These are phyloP conservation scores for Cutaneotrichosporon cavernicola DNA, from an alignment of 1,284 basidiomycete genomes.

Conservation along the genomic window DNA sequence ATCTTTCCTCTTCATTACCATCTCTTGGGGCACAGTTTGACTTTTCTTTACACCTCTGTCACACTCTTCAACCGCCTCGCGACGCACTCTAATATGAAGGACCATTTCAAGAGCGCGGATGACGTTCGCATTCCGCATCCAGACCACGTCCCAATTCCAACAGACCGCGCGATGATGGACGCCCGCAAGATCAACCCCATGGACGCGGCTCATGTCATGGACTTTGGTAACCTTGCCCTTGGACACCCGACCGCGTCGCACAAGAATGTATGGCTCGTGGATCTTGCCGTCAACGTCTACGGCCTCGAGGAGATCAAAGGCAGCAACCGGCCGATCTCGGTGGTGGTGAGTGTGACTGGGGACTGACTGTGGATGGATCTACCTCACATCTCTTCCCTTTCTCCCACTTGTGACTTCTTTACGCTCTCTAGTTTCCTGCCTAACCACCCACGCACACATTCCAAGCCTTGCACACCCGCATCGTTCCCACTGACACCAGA, in stretches of 20 bases:
- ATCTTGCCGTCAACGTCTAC: constrained; percentile 39
- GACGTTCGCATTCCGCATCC: constrained; percentile 1
- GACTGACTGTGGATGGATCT: no score
- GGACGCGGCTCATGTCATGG: constrained; percentile 23
- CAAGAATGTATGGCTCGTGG: constrained; percentile 29
- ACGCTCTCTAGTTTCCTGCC: no score
- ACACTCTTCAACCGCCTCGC: background rate
- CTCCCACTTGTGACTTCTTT: no score
- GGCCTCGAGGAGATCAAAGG: constrained; percentile 42
- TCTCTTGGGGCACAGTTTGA: no score
- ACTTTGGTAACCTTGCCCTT: constrained; percentile 34
- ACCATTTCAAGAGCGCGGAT: constrained; percentile 1
- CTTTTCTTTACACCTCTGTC: no score
- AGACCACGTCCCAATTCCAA: constrained; percentile 6
- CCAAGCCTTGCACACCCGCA: no score
- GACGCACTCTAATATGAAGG: background rate
- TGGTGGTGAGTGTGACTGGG: constrained; percentile 30
- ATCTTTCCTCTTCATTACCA: background rate
- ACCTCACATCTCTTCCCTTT: no score
- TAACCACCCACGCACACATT: no score
- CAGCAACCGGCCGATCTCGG: constrained; percentile 31
- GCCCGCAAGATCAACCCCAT: constrained; percentile 13
- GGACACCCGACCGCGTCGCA: constrained; percentile 22
- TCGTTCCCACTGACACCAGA: constrained; percentile 22
- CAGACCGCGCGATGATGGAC: constrained; percentile 9